Conservation (phyloP, 1,284 basidiomycete species). For the Volvariella volvacea region DNA sequence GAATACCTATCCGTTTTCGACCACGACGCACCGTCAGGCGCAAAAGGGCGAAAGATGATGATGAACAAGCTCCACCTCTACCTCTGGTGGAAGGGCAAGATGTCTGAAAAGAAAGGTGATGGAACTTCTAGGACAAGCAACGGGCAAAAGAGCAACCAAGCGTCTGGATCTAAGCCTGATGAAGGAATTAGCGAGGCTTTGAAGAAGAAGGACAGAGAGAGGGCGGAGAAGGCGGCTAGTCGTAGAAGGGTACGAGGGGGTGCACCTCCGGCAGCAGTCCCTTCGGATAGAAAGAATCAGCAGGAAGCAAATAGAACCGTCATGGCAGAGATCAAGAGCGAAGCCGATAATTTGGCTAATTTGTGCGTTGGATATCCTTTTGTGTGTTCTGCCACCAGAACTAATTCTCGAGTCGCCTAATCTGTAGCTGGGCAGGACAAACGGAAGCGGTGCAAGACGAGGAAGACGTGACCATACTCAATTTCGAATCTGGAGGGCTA, state of each 20-base stretch:
- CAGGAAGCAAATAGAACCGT: conserved; percentile 20
- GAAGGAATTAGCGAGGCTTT: conserved; percentile 43
- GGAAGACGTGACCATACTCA: conserved; percentile 16
- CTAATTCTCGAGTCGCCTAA: not conserved
- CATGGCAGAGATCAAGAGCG: conserved; percentile 37
- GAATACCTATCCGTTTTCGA: conserved; percentile 75
- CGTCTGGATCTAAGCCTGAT: not conserved
- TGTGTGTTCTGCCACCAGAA: not conserved
- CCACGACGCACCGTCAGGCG: conserved; percentile 46
- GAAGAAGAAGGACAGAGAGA: conserved; percentile 66
- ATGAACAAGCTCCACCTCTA: conserved; percentile 64
- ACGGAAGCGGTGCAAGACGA: conserved; percentile 12
- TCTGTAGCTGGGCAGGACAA: conserved; percentile 21
- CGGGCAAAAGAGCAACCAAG: conserved; percentile 3
- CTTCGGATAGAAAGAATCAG: conserved; percentile 13
- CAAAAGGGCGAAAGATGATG: conserved; percentile 75
- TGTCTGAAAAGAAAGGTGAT: conserved; percentile 39
- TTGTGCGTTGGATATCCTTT: conserved; percentile 55
- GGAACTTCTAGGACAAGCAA: conserved; percentile 21
- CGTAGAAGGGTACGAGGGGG: conserved; percentile 64
- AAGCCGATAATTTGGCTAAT: conserved; percentile 49
- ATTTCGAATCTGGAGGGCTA: conserved; percentile 16
- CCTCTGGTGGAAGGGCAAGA: conserved; percentile 76
- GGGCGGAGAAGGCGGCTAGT: conserved; percentile 44
- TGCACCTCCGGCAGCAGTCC: conserved; percentile 30